Percentiles rank a stretch among this genome's conserved stretches.
Conservation (phyloP, 352 stramenopile genomes). For the Phytophthora sp. region DNA sequence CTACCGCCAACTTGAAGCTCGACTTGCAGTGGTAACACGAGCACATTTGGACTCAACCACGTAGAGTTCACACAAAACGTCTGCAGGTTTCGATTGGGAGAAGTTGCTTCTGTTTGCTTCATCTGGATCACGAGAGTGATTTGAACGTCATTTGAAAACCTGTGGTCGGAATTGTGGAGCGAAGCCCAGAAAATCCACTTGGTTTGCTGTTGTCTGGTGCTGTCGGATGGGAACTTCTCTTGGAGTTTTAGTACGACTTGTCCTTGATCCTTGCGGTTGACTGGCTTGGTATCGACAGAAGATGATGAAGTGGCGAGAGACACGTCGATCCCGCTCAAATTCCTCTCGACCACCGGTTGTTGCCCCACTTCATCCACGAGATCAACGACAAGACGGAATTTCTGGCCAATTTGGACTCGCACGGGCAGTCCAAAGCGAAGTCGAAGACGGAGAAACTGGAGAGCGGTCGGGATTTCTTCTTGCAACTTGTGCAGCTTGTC, state of each 20-base stretch:
- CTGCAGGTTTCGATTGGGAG: conserved; percentile 18
- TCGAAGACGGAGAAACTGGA: conserved; percentile 50
- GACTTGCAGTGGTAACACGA: conserved; percentile 51
- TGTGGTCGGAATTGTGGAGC: too few relatives aligned
- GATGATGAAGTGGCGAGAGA: too few relatives aligned
- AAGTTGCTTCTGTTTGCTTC: background rate
- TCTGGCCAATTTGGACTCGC: conserved; percentile 24
- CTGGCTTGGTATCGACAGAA: too few relatives aligned
- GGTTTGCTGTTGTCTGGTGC: background rate
- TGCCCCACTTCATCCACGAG: conserved; percentile 70
- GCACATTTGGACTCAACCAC: conserved; percentile 25
- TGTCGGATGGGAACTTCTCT: background rate
- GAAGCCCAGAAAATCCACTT: conserved; percentile 19
- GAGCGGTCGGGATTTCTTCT: conserved; percentile 11
- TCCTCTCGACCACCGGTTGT: conserved; percentile 1
- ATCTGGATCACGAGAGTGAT: conserved; percentile 9
- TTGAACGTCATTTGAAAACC: background rate
- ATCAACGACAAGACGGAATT: conserved; percentile 50
- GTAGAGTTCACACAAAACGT: conserved; percentile 49
- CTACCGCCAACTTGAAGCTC: conserved; percentile 20
- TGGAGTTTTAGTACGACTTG: conserved; percentile 19
- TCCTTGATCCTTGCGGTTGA: background rate
- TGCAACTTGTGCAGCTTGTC: conserved; percentile 19
- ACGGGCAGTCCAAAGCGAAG: conserved; percentile 51
- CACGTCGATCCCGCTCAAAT: too few relatives aligned